Conservation (phyloP, 2,329 filamentous ascomycete species). For the Arthroderma sp. region DNA sequence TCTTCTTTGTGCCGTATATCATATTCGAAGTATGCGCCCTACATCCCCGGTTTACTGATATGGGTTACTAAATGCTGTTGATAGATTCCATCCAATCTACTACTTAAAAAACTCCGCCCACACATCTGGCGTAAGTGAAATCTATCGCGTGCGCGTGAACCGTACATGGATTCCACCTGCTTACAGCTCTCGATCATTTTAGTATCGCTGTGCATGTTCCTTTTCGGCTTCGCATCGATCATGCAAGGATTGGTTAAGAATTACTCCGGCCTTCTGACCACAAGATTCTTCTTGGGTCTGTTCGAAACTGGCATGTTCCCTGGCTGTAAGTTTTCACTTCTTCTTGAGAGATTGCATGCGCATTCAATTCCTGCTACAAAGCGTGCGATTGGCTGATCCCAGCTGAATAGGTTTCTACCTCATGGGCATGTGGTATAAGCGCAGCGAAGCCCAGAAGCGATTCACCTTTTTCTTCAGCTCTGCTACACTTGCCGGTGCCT, state of each 20-base stretch:
- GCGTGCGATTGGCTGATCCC: no score
- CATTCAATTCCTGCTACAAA: neutral
- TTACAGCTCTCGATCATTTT: neutral
- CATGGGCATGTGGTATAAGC: constrained; percentile 71
- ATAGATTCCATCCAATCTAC: constrained; percentile 60
- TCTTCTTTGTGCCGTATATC: constrained; percentile 72
- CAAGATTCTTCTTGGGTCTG: constrained; percentile 73
- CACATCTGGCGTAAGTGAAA: constrained; percentile 46
- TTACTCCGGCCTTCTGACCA: constrained; percentile 63
- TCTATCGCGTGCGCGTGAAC: neutral
- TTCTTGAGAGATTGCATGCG: neutral
- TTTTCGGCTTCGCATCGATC: constrained; percentile 63
- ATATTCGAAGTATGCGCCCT: constrained; percentile 43
- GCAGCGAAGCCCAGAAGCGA: constrained; percentile 75
- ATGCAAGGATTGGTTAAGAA: constrained; percentile 66
- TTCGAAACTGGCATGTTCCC: constrained; percentile 61
- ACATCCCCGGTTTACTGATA: constrained; percentile 23
- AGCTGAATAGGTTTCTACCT: constrained; percentile 39
- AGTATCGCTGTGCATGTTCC: constrained; percentile 68
- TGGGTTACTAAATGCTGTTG: neutral
- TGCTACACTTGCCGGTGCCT: constrained; percentile 48
- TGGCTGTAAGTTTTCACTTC: constrained; percentile 39
- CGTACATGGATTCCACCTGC: neutral
- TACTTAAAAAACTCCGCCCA: constrained; percentile 55
- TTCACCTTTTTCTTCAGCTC: constrained; percentile 89